Base-by-base conservation (phyloP, 2,329 filamentous ascomycete species). In the Zasmidium cellare region DNA sequence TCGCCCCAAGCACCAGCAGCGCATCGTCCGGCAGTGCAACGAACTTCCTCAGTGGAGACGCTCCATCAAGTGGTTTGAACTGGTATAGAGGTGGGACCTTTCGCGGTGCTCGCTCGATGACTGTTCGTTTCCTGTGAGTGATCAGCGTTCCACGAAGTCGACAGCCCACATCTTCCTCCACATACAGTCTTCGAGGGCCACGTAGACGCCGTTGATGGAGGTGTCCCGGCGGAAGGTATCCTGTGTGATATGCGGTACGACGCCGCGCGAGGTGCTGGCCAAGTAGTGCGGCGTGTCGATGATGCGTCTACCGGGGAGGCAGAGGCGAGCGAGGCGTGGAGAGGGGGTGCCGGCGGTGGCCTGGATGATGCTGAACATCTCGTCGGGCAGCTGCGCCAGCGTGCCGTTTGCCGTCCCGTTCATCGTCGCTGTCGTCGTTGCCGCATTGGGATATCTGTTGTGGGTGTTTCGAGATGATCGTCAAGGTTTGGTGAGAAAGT, bases 141-240 rank as follows among this genome's bases (percentile, higher is more conserved):
- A 60, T 82, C 71, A 81, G 78, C 70, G 49, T 59, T 55, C 11
- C 55, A 50, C 52, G 48, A 35, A 53, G 24, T 25, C 51, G 55
- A 52, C 50, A 56, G 55, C 56, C 46, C 46, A 31, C n/a, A 18
- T 20, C 24, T 14, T 53, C 23, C 23, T 28, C 23, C 48, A 74
- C 89, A 75, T 81, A 97, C 94, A 97, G 75, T 99, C 94, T 80
- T 99, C 94, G 24, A 97, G 78, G 0, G 89, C 90, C 69, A 94
- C 79, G 71, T 96, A 96, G 2, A 90, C 81, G 23, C 89, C 89
- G 24, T 79, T 78, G 58, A 96, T 80, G 3, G 82, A 72, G 1
- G 87, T 86, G 67, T 88, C 80, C 55, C 85, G 87, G 44, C 76
- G 73, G 64, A 94, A 80, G 60, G 89, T 89, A 78, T 99, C 94